Evolutionary conservation across 345 rosid genomes (phyloP).

Genomic region (Aethionema arabicum): DNA sequence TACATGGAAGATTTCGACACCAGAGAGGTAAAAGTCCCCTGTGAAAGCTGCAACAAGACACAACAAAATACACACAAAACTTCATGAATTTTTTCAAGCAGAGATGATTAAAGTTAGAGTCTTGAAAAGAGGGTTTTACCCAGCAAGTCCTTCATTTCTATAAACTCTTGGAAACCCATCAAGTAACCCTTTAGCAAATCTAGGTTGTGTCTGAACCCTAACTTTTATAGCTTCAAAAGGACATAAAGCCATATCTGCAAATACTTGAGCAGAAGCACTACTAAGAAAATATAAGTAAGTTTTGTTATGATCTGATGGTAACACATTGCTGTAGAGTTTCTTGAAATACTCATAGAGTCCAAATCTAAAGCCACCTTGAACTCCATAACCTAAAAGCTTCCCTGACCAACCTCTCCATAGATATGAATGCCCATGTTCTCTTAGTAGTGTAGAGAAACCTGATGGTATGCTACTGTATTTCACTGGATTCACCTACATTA

Average conservation of each 20-base stretch:
- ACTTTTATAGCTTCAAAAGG: conserved; percentile 70
- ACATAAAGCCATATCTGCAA: conserved; percentile 55
- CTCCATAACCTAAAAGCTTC: conserved; percentile 62
- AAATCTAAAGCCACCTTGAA: conserved; percentile 65
- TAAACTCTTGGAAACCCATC: conserved; percentile 60
- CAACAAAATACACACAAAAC: conserved; percentile 20
- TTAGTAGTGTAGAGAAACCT: conserved; percentile 46
- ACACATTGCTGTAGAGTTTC: conserved; percentile 46
- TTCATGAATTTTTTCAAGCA: conserved; percentile 10
- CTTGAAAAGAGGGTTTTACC: conserved; percentile 35
- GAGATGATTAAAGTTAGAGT: neutral
- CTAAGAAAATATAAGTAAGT: conserved; percentile 59
- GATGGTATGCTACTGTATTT: conserved; percentile 51
- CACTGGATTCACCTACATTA: conserved; percentile 48
- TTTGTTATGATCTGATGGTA: conserved; percentile 43
- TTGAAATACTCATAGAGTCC: conserved; percentile 62
- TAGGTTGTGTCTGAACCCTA: conserved; percentile 58
- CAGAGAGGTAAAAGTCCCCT: conserved; percentile 41
- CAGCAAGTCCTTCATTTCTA: conserved; percentile 53
- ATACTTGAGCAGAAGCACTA: conserved; percentile 65
- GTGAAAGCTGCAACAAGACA: conserved; percentile 38
- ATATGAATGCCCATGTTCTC: conserved; percentile 52
- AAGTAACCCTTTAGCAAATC: conserved; percentile 54
- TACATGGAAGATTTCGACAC: conserved; percentile 45
- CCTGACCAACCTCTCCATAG: conserved; percentile 71